Percentiles rank a stretch among this genome's conserved stretches.
phyloP scores from a whole-genome alignment of 2,329 filamentous ascomycete genomes.

The Phoma sp. region DNA sequence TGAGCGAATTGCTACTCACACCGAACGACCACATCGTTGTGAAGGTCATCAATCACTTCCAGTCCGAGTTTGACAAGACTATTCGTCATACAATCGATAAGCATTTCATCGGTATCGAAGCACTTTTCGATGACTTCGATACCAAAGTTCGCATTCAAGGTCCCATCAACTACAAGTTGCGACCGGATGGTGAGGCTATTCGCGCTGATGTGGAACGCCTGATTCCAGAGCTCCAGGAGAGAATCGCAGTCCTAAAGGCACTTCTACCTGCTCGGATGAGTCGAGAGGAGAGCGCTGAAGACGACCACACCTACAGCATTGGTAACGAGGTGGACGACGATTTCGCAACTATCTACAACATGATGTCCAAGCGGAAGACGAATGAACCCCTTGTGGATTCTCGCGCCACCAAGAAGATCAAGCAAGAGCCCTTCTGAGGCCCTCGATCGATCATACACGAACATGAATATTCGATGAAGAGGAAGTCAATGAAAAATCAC shows the following conservation, averaged over 20 bases:
- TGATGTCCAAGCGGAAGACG: too few species aligned
- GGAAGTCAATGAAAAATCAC: too few species aligned
- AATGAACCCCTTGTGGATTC: too few species aligned
- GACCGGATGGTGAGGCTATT: neutral
- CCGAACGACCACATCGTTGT: conserved; percentile 20
- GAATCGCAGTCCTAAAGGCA: neutral
- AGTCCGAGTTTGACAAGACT: conserved; percentile 8
- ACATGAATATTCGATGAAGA: too few species aligned
- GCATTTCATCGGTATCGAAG: conserved; percentile 1
- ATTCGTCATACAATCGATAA: conserved; percentile 1
- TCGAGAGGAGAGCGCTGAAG: neutral
- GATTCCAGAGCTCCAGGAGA: conserved; percentile 3
- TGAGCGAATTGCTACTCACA: conserved; percentile 11
- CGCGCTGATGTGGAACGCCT: conserved; percentile 2
- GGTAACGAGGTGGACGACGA: too few species aligned
- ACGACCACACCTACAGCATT: neutral
- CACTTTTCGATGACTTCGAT: conserved; percentile 1
- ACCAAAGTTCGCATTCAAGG: neutral
- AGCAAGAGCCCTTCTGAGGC: too few species aligned
- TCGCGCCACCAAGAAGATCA: too few species aligned
- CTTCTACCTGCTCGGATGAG: neutral
- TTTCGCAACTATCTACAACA: neutral
- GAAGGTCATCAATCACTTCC: conserved; percentile 12
- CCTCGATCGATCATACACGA: too few species aligned
- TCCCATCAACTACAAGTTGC: conserved; percentile 6